phyloP scores from a whole-genome alignment of 106 monocot species.

The Dendrobium officinale region DNA sequence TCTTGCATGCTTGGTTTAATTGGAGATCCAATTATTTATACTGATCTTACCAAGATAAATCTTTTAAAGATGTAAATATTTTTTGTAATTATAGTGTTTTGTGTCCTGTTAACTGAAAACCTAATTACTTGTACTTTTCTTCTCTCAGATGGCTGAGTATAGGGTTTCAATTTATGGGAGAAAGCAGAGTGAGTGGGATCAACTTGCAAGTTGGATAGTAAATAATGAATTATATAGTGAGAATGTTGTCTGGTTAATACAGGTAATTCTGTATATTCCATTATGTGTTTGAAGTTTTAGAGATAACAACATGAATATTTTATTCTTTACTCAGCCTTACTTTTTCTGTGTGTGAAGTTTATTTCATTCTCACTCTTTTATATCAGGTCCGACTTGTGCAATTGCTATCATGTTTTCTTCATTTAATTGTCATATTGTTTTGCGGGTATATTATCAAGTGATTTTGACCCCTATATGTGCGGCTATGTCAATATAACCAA shows the following conservation, averaged over 20 bases:
- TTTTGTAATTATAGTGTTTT: background rate
- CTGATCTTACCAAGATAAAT: background rate
- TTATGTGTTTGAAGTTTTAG: background rate
- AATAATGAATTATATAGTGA: slow-evolving; percentile 94
- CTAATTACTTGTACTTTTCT: slow-evolving; percentile 1
- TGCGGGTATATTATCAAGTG: background rate
- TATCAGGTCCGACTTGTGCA: background rate
- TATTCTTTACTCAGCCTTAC: background rate
- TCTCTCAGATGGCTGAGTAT: slow-evolving; percentile 91
- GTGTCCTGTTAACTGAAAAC: background rate
- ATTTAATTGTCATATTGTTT: background rate
- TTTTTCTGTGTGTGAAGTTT: background rate
- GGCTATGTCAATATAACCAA: background rate
- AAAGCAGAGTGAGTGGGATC: slow-evolving; percentile 99
- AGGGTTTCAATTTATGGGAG: slow-evolving; percentile 96
- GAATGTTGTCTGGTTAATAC: slow-evolving; percentile 99
- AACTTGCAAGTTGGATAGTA: slow-evolving; percentile 98
- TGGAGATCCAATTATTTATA: background rate
- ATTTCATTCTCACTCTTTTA: background rate
- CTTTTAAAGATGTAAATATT: background rate
- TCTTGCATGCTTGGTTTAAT: background rate
- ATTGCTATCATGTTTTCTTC: background rate
- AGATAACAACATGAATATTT: background rate
- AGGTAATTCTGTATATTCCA: slow-evolving; percentile 33
- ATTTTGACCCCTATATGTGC: background rate